Conservation (phyloP, 2,329 filamentous ascomycete species). For the Neonectria magnoliae region DNA sequence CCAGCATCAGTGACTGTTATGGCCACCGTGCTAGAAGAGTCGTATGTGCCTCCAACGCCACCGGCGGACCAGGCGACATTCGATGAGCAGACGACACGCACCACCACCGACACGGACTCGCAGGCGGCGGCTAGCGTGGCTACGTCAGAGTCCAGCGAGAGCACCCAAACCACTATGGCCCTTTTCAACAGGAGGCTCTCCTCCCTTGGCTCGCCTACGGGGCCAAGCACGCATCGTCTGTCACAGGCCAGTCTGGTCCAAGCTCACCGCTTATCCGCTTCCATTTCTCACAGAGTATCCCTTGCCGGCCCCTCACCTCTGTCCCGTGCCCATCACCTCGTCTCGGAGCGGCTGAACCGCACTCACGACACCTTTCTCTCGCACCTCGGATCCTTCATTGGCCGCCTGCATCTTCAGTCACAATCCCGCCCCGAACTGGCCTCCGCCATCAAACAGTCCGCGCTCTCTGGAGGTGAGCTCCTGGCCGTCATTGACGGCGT, state of each 20-base stretch:
- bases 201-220: slow-evolving; percentile 50
- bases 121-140: slow-evolving; percentile 49
- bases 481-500: slow-evolving; percentile 84
- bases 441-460: slow-evolving; percentile 83
- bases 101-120: slow-evolving; percentile 53
- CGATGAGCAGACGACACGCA: slow-evolving; percentile 49
- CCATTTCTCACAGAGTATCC: slow-evolving; percentile 78
- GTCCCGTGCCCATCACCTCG: slow-evolving; percentile 74
- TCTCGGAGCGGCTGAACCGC: slow-evolving; percentile 81
- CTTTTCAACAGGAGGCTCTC: slow-evolving; percentile 59
- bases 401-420: slow-evolving; percentile 88
- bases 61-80: slow-evolving; percentile 67
- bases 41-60: slow-evolving; percentile 69
- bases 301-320: slow-evolving; percentile 74
- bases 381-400: slow-evolving; percentile 92
- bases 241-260: slow-evolving; percentile 51
- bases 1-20: slow-evolving; percentile 67
- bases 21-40: slow-evolving; percentile 68
- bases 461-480: slow-evolving; percentile 81
- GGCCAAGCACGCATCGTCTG: slow-evolving; percentile 46
- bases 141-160: slow-evolving; percentile 50
- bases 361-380: slow-evolving; percentile 91
- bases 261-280: slow-evolving; percentile 61
- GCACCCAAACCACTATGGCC: slow-evolving; percentile 47
- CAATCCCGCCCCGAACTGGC: slow-evolving; percentile 87